phyloP scores from a whole-genome alignment of 257 asterid genomes.

The Jasminum sambac region DNA sequence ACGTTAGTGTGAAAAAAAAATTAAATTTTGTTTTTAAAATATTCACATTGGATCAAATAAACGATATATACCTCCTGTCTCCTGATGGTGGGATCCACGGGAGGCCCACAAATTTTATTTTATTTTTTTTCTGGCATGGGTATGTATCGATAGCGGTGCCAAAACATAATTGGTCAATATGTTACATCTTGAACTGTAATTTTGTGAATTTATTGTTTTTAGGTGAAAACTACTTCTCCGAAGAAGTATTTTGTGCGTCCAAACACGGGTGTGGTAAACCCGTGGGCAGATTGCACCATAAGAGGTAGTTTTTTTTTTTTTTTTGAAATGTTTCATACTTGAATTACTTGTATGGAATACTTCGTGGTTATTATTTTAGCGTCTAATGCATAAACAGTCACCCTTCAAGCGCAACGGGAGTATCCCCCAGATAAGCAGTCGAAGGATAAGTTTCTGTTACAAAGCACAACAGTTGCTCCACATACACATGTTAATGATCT shows the following conservation, averaged over 20 bases:
- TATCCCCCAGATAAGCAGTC: constrained; percentile 78
- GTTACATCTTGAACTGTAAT: not conserved
- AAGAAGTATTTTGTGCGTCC: constrained; percentile 89
- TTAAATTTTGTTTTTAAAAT: no score
- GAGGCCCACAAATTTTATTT: no score
- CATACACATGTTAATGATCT: constrained; percentile 60
- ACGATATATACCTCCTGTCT: no score
- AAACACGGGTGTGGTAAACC: constrained; percentile 67
- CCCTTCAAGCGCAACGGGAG: constrained; percentile 82
- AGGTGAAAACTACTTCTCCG: constrained; percentile 94
- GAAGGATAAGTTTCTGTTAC: constrained; percentile 78
- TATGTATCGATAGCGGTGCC: no score
- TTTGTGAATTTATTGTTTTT: constrained; percentile 3
- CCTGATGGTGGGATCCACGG: no score
- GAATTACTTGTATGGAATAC: not conserved
- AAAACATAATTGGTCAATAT: no score
- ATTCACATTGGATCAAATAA: no score
- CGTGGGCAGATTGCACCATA: constrained; percentile 69
- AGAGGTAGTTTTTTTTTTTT: constrained; percentile 52
- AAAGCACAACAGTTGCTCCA: constrained; percentile 56
- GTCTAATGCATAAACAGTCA: constrained; percentile 45
- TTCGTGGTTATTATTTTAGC: not conserved
- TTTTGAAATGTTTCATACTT: not conserved
- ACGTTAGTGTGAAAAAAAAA: no score
- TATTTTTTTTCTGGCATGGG: no score